These are phyloP conservation scores for Acmispon strigosus DNA, from an alignment of 306 rosid genomes.

Conservation along the genomic window DNA sequence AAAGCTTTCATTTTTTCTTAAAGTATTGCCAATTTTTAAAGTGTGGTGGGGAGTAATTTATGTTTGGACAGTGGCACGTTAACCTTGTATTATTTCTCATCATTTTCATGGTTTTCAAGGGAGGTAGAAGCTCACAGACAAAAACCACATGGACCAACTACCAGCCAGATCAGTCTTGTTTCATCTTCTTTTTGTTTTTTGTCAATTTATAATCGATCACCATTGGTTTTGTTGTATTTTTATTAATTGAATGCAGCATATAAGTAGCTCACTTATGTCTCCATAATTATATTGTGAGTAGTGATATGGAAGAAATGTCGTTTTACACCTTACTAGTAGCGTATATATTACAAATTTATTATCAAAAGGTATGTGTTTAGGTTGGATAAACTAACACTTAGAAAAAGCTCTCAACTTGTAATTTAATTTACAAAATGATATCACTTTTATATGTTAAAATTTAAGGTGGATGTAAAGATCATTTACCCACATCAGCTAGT, in stretches of 20 bases:
- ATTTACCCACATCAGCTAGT: too few relatives aligned
- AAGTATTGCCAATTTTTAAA: too few relatives aligned
- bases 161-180: neutral
- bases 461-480: too few relatives aligned
- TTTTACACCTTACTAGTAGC: too few relatives aligned
- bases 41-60: neutral
- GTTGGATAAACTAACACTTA: neutral
- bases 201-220: neutral
- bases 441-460: too few relatives aligned
- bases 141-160: constrained; percentile 4
- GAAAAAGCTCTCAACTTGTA: neutral
- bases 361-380: neutral
- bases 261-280: too few relatives aligned
- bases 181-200: neutral
- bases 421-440: too few relatives aligned
- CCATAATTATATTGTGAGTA: too few relatives aligned
- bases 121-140: neutral
- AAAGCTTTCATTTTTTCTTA: too few relatives aligned
- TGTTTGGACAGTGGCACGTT: neutral
- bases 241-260: too few relatives aligned
- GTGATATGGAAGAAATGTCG: too few relatives aligned
- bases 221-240: too few relatives aligned
- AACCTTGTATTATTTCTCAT: neutral
- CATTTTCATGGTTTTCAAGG: neutral
- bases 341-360: neutral